These are phyloP conservation scores for Cladosporium oxysporum DNA, from an alignment of 2,329 filamentous ascomycete species.

Conservation along the genomic window DNA sequence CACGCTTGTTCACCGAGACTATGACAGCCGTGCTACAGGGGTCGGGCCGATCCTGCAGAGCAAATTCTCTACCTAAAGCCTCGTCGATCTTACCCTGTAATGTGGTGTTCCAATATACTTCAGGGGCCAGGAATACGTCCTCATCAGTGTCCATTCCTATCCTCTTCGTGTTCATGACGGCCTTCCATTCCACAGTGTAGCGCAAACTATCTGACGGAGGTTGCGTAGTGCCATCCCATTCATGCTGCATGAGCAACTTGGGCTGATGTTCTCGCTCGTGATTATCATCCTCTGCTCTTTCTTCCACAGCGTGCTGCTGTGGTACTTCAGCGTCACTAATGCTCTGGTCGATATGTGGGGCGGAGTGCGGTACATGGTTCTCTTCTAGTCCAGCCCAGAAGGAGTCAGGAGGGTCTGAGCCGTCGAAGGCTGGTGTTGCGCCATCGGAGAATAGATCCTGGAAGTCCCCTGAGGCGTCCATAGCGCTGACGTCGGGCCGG, in stretches of 20 bases:
- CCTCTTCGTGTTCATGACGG: conserved; percentile 4
- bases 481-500: conserved; percentile 2
- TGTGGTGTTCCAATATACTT: neutral
- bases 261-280: too few relatives aligned
- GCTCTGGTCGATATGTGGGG: neutral
- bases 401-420: neutral
- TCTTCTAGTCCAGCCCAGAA: neutral
- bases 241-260: neutral
- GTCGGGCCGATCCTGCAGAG: neutral
- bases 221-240: conserved; percentile 1
- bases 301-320: neutral
- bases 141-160: neutral
- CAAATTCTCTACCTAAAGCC: neutral
- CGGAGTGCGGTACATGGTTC: neutral
- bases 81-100: neutral
- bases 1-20: conserved; percentile 12
- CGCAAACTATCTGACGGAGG: neutral
- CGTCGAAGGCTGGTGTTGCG: neutral
- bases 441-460: conserved; percentile 1
- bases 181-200: conserved; percentile 10
- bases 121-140: neutral
- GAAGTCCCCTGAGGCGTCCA: neutral
- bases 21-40: neutral
- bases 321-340: neutral
- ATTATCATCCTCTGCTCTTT: neutral